Percentiles rank a stretch among this genome's conserved stretches.
phyloP scores from a whole-genome alignment of 2,329 filamentous ascomycete genomes.

The Penicillium sp. region DNA sequence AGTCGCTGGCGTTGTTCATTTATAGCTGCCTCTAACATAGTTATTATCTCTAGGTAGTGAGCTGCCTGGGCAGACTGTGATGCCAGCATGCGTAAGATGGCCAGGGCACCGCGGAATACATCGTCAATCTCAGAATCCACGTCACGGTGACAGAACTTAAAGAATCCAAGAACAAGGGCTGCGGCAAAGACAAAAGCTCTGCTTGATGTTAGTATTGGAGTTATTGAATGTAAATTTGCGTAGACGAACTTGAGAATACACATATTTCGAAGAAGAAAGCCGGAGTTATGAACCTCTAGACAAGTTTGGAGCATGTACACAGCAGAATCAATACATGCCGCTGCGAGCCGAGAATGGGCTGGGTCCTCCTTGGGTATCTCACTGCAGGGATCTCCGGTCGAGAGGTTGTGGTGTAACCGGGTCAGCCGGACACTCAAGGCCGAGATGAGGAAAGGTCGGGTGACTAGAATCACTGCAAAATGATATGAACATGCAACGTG shows the following conservation, averaged over 20 bases:
- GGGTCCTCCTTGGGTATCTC: conserved; percentile 26
- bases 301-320: conserved; percentile 57
- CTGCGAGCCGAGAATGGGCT: conserved; percentile 43
- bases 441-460: conserved; percentile 55
- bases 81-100: conserved; percentile 51
- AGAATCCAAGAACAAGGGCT: conserved; percentile 57
- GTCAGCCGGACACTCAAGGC: conserved; percentile 44
- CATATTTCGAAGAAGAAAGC: conserved; percentile 54
- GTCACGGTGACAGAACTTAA: conserved; percentile 52
- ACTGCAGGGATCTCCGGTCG: conserved; percentile 12
- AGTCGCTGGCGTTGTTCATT: conserved; percentile 40
- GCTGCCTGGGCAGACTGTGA: conserved; percentile 55
- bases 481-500: conserved; percentile 60
- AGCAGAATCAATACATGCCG: conserved; percentile 56
- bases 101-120: conserved; percentile 52
- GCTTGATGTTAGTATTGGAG: not conserved
- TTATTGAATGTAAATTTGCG: not conserved
- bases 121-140: conserved; percentile 39
- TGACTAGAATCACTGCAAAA: conserved; percentile 58
- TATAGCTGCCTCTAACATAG: conserved; percentile 47
- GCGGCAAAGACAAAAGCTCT: conserved; percentile 57
- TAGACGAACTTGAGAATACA: conserved; percentile 56
- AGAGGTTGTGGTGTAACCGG: conserved; percentile 24
- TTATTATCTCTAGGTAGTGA: conserved; percentile 58
- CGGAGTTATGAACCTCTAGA: conserved; percentile 46